phyloP scores from a whole-genome alignment of 345 rosid genomes.

The Acer yangbiense region DNA sequence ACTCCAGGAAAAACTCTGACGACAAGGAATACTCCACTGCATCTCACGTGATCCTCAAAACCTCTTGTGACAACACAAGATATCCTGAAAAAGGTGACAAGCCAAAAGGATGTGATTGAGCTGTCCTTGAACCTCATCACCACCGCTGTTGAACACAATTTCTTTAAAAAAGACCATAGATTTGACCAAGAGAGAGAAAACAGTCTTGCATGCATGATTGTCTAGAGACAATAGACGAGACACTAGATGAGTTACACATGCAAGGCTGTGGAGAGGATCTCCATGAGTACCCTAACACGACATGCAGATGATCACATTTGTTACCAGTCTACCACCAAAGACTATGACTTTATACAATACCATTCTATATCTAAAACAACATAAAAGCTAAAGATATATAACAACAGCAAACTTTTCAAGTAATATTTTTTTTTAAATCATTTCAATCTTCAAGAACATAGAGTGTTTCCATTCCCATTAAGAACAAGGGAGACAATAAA shows the following conservation, averaged over 20 bases:
- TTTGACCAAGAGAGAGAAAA: slow-evolving; percentile 57
- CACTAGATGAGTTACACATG: slow-evolving; percentile 68
- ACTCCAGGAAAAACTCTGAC: slow-evolving; percentile 19
- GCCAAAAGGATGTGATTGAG: slow-evolving; percentile 40
- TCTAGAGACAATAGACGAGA: slow-evolving; percentile 78
- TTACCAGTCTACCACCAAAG: too few relatives aligned
- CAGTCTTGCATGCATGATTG: slow-evolving; percentile 75
- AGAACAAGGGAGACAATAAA: too few relatives aligned
- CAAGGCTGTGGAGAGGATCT: slow-evolving; percentile 53
- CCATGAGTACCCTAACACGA: slow-evolving; percentile 55
- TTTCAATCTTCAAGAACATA: too few relatives aligned
- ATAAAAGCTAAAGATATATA: not conserved
- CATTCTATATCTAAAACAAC: too few relatives aligned
- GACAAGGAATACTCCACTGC: not conserved
- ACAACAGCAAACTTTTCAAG: not conserved
- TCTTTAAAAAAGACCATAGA: slow-evolving; percentile 9
- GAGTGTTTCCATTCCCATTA: too few relatives aligned
- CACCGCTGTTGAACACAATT: slow-evolving; percentile 32
- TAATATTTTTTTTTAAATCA: too few relatives aligned
- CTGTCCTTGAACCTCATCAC: slow-evolving; percentile 31
- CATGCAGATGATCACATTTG: slow-evolving; percentile 63
- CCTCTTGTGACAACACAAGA: slow-evolving; percentile 59
- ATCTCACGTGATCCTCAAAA: slow-evolving; percentile 53
- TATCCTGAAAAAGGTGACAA: slow-evolving; percentile 42
- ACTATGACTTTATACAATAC: too few relatives aligned